phyloP scores from a whole-genome alignment of 2,329 filamentous ascomycete genomes.

The Rhexocercosporidium sp. region DNA sequence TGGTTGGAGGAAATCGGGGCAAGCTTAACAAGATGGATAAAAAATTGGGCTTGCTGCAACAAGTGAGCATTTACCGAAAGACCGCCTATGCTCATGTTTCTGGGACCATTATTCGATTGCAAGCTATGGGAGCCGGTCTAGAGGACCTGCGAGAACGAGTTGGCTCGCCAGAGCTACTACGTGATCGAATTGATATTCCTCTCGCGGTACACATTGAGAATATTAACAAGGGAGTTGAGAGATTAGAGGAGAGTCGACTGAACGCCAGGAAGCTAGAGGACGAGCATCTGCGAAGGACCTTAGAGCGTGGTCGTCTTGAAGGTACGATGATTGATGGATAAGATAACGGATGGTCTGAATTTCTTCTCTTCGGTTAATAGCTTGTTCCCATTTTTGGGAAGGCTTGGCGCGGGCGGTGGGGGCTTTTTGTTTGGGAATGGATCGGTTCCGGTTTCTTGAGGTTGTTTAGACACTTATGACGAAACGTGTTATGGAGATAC shows the following conservation, averaged over 20 bases:
- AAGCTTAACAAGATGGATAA: constrained; percentile 64
- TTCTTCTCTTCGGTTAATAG: background rate
- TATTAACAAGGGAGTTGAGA: constrained; percentile 74
- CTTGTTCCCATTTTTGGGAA: background rate
- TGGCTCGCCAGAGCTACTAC: constrained; percentile 65
- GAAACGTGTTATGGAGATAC: background rate
- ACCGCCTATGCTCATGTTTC: constrained; percentile 72
- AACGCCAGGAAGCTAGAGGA: constrained; percentile 64
- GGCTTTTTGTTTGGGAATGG: background rate
- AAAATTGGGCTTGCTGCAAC: constrained; percentile 67
- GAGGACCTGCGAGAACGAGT: constrained; percentile 75
- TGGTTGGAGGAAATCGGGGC: constrained; percentile 71
- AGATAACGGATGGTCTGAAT: background rate
- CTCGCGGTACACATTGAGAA: constrained; percentile 77
- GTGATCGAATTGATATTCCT: constrained; percentile 59
- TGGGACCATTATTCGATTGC: constrained; percentile 72
- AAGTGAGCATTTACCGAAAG: constrained; percentile 70
- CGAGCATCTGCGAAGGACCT: constrained; percentile 58
- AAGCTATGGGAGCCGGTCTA: constrained; percentile 73
- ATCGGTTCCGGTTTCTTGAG: background rate
- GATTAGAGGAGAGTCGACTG: constrained; percentile 68
- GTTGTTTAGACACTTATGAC: background rate
- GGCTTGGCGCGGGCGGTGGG: background rate
- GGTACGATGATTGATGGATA: constrained; percentile 37
- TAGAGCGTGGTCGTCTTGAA: constrained; percentile 53